phyloP scores from a whole-genome alignment of 2,329 filamentous ascomycete genomes.

The Bipolaris bicolor region DNA sequence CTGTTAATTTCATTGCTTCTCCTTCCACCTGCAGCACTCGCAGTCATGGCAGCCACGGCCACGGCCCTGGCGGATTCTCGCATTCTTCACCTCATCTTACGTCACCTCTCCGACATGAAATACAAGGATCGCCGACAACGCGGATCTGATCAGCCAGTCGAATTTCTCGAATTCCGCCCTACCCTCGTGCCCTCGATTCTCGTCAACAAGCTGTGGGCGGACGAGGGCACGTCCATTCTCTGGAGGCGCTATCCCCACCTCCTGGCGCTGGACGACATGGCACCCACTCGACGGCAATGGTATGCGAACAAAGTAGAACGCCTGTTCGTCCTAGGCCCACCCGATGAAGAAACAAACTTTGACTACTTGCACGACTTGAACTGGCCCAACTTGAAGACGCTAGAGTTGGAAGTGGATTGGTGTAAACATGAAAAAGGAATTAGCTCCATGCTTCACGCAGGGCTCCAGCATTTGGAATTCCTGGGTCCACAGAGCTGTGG shows the following conservation, averaged over 20 bases:
- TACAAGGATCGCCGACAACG: slow-evolving; percentile 40
- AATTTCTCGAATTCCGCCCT: slow-evolving; percentile 44
- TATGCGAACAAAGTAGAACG: slow-evolving; percentile 43
- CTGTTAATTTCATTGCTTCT: slow-evolving; percentile 10
- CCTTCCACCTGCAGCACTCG: slow-evolving; percentile 9
- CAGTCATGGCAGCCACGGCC: slow-evolving; percentile 32
- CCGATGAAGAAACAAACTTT: slow-evolving; percentile 21
- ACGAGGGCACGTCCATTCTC: slow-evolving; percentile 39
- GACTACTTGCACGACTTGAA: slow-evolving; percentile 33
- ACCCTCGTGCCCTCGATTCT: slow-evolving; percentile 40
- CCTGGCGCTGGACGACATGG: slow-evolving; percentile 33
- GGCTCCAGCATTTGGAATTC: slow-evolving; percentile 36
- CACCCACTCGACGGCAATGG: slow-evolving; percentile 30
- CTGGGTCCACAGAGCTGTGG: slow-evolving; percentile 32
- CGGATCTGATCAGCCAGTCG: slow-evolving; percentile 41
- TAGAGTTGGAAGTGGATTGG: slow-evolving; percentile 42
- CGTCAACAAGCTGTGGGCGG: slow-evolving; percentile 44
- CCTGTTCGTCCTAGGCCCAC: slow-evolving; percentile 30
- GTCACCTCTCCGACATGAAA: slow-evolving; percentile 39
- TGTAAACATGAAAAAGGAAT: slow-evolving; percentile 26
- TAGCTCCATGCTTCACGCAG: slow-evolving; percentile 29
- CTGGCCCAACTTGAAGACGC: slow-evolving; percentile 39
- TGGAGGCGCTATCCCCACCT: slow-evolving; percentile 43
- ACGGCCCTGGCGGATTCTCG: slow-evolving; percentile 30
- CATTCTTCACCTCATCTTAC: slow-evolving; percentile 35